These are phyloP conservation scores for Funneliformis geosporum DNA, from an alignment of 192 early-diverging fungal species.

Conservation along the genomic window DNA sequence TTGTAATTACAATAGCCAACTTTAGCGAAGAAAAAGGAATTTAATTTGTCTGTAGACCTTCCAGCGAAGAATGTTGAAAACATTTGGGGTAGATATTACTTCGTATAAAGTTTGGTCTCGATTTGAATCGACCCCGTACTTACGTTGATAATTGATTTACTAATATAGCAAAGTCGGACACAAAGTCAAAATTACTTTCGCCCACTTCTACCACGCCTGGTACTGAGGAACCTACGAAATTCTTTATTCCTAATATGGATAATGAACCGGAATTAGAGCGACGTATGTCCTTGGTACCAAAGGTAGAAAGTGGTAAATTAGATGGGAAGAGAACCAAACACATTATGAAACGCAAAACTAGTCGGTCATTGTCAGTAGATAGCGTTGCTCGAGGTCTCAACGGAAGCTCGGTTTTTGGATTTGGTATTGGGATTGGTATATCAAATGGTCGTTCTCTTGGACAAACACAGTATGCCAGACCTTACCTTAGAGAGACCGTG, in stretches of 20 bases:
- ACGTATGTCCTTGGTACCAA: conserved; percentile 1
- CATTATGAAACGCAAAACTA: conserved; percentile 20
- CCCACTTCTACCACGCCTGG: conserved; percentile 2
- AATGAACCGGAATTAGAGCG: conserved; percentile 8
- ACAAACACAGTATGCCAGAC: conserved; percentile 9
- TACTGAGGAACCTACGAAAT: background rate
- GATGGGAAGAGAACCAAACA: background rate
- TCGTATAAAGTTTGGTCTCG: background rate
- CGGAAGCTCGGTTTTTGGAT: background rate
- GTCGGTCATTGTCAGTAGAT: conserved; percentile 23
- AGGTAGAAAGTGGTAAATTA: conserved; percentile 4
- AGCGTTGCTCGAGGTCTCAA: conserved; percentile 1
- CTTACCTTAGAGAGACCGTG: background rate
- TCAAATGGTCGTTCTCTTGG: background rate
- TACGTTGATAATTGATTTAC: background rate
- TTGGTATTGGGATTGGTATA: conserved; percentile 9
- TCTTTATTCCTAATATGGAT: conserved; percentile 9
- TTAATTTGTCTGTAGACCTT: conserved; percentile 12
- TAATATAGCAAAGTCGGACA: conserved; percentile 3
- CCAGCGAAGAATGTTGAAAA: conserved; percentile 22
- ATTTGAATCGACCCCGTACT: too few species aligned
- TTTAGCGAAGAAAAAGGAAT: conserved; percentile 16
- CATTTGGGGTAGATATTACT: conserved; percentile 9
- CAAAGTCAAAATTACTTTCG: conserved; percentile 27
- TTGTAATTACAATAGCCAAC: conserved; percentile 7